These are phyloP conservation scores for Monosporozyma aerobia DNA, from an alignment of 805 yeast genomes.

Conservation along the genomic window DNA sequence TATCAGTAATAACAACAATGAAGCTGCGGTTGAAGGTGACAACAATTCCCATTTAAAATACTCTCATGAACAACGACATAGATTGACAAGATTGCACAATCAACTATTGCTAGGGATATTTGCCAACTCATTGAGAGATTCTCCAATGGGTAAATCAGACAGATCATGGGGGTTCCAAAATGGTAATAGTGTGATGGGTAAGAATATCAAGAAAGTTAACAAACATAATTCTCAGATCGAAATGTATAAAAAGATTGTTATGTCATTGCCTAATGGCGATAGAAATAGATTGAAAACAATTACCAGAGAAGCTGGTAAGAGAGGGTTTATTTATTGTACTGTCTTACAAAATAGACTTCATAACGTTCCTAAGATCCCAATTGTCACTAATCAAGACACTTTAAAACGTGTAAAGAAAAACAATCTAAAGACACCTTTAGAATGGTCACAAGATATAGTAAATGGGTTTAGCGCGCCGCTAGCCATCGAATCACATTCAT, in stretches of 20 bases:
- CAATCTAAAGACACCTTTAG: slow-evolving; percentile 39
- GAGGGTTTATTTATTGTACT: slow-evolving; percentile 60
- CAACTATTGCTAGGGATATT: slow-evolving; percentile 70
- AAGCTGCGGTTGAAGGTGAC: neutral
- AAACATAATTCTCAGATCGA: slow-evolving; percentile 64
- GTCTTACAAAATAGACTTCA: slow-evolving; percentile 58
- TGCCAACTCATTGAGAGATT: slow-evolving; percentile 74
- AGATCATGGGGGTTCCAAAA: slow-evolving; percentile 46
- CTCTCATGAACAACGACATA: slow-evolving; percentile 5
- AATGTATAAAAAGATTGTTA: slow-evolving; percentile 71
- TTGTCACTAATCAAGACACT: slow-evolving; percentile 34
- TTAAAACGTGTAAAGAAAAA: slow-evolving; percentile 25
- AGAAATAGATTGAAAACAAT: slow-evolving; percentile 76
- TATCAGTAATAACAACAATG: neutral
- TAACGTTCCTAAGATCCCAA: slow-evolving; percentile 69
- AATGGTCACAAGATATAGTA: slow-evolving; percentile 88
- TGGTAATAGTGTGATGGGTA: slow-evolving; percentile 37
- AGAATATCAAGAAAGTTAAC: slow-evolving; percentile 32
- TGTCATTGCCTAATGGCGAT: slow-evolving; percentile 79
- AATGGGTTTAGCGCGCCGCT: slow-evolving; percentile 79
- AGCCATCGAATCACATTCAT: slow-evolving; percentile 64
- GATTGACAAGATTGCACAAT: slow-evolving; percentile 51
- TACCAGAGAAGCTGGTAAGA: slow-evolving; percentile 73
- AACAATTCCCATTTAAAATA: neutral
- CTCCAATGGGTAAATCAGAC: slow-evolving; percentile 63